A percentile compares a stretch with the other conserved stretches of the same genome.
Evolutionary conservation across 2,329 filamentous ascomycete species (phyloP).

Genomic region (Alternaria dauci): DNA sequence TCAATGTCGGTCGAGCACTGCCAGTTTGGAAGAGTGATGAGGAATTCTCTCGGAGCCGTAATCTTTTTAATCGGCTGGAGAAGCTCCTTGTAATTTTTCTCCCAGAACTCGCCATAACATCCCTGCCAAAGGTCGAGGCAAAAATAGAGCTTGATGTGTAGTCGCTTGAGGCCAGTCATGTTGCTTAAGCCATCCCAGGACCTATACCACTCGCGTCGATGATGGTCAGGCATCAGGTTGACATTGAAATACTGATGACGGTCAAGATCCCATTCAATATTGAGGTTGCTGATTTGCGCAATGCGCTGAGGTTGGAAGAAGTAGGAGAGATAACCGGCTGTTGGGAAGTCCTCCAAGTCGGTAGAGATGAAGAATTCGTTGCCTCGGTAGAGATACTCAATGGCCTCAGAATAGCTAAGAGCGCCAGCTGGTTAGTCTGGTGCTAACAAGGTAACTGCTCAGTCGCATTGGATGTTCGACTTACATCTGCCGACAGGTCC

Average conservation of each 20-base stretch:
- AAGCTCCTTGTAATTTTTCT: constrained; percentile 17
- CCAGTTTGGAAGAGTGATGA: constrained; percentile 27
- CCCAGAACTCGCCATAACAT: constrained; percentile 24
- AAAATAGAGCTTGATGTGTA: constrained; percentile 25
- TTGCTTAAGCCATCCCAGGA: constrained; percentile 26
- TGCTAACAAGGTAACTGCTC: not conserved
- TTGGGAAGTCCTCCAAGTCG: constrained; percentile 19
- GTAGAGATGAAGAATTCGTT: constrained; percentile 30
- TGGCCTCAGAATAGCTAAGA: constrained; percentile 35
- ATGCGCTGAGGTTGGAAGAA: constrained; percentile 32
- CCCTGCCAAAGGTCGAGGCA: constrained; percentile 7
- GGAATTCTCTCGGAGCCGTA: constrained; percentile 23
- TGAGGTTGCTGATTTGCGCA: constrained; percentile 23
- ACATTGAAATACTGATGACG: constrained; percentile 14
- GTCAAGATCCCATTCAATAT: constrained; percentile 28
- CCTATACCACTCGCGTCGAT: constrained; percentile 20
- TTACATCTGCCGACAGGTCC: constrained; percentile 35
- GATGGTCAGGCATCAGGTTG: constrained; percentile 1
- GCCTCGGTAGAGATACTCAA: constrained; percentile 31
- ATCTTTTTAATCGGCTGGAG: constrained; percentile 23
- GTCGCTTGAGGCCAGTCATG: constrained; percentile 27
- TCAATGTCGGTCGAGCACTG: constrained; percentile 22
- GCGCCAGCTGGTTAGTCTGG: constrained; percentile 1
- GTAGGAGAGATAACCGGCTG: constrained; percentile 26
- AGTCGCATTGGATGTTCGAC: not conserved